Percentiles rank a stretch among this genome's conserved stretches.
phyloP scores from a whole-genome alignment of 2,329 filamentous ascomycete genomes.

The Trichoderma atrobrunneum region DNA sequence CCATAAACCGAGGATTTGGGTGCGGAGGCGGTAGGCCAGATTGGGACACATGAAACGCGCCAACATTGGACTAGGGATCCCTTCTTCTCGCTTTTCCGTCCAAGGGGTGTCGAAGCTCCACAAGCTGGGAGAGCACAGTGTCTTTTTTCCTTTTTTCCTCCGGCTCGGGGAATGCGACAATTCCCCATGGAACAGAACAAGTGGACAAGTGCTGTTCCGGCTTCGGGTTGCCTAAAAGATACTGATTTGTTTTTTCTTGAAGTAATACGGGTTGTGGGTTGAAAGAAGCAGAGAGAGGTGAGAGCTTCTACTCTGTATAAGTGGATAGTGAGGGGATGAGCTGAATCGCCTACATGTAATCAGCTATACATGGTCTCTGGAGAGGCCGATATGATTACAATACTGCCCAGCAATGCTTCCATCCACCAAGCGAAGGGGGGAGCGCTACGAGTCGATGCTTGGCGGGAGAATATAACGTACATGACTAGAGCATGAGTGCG shows the following conservation, averaged over 20 bases:
- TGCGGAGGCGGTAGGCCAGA: slow-evolving; percentile 18
- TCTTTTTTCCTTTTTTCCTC: background rate
- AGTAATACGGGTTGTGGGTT: background rate
- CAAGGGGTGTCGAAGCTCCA: slow-evolving; percentile 17
- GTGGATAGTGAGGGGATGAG: background rate
- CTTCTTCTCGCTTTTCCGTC: slow-evolving; percentile 18
- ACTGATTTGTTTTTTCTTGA: background rate
- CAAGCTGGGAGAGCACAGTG: background rate
- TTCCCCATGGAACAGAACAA: background rate
- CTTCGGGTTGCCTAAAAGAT: background rate
- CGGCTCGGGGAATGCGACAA: background rate
- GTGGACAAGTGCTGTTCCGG: background rate
- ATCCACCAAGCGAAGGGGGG: background rate
- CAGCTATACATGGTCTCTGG: background rate
- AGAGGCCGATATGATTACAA: background rate
- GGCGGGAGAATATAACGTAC: background rate
- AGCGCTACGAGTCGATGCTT: background rate
- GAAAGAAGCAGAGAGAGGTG: background rate
- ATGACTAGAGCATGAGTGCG: background rate
- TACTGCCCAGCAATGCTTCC: background rate
- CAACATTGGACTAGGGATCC: slow-evolving; percentile 21
- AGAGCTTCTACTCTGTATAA: background rate
- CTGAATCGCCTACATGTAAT: background rate
- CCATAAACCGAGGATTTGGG: slow-evolving; percentile 17
- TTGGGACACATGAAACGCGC: slow-evolving; percentile 24